Conservation (phyloP, 768 basidiomycete species). For the Phallus indusiatus region DNA sequence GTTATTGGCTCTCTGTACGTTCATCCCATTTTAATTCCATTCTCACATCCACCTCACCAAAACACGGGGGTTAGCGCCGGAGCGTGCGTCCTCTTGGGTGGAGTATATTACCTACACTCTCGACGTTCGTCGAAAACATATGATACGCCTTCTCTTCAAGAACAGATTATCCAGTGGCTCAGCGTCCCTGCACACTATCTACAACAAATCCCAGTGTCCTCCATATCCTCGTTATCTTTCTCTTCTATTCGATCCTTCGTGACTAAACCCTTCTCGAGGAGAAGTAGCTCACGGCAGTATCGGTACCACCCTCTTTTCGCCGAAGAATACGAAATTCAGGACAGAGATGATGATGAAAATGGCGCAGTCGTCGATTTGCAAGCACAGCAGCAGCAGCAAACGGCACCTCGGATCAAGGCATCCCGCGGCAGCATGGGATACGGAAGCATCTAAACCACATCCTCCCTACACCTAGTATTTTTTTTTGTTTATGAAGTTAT, state of each 20-base stretch:
- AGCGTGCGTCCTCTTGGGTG: background rate
- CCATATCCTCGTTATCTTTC: background rate
- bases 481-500: background rate
- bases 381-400: background rate
- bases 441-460: background rate
- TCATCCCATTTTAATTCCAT: background rate
- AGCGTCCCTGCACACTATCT: background rate
- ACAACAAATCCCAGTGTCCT: background rate
- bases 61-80: background rate
- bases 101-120: background rate
- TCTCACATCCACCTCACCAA: background rate
- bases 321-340: slow-evolving; percentile 7
- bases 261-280: background rate
- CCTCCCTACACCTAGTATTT: too few species aligned
- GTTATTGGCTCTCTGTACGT: slow-evolving; percentile 5
- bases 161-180: background rate
- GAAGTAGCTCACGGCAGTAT: background rate
- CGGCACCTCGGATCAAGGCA: background rate
- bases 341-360: background rate
- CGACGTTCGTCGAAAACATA: background rate
- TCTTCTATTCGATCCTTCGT: background rate
- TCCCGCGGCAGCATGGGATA: background rate
- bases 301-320: background rate
- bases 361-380: slow-evolving; percentile 2
- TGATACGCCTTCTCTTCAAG: background rate